Conservation (phyloP, 805 yeast genomes). For the Starmerella tilneyi region DNA sequence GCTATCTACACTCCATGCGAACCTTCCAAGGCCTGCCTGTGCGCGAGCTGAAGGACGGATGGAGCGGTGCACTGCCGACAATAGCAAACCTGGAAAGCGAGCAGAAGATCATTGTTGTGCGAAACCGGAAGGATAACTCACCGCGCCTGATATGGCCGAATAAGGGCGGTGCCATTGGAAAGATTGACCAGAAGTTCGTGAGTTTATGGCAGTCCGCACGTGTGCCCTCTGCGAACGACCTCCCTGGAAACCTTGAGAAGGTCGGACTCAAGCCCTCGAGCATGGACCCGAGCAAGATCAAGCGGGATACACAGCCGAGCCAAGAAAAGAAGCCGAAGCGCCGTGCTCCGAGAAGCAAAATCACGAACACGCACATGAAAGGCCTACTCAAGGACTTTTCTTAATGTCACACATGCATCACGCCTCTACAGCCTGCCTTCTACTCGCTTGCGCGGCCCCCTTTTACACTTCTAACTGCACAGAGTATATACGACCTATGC, state of each 20-base stretch:
- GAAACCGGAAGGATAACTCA: slow-evolving; percentile 85
- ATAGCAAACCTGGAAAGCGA: slow-evolving; percentile 69
- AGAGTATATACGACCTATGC: background rate
- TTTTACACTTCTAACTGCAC: background rate
- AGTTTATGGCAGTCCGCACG: slow-evolving; percentile 69
- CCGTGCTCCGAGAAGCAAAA: slow-evolving; percentile 77
- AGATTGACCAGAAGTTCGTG: slow-evolving; percentile 71
- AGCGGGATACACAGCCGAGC: slow-evolving; percentile 45
- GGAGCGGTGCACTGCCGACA: slow-evolving; percentile 80
- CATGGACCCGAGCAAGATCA: slow-evolving; percentile 92
- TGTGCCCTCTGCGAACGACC: slow-evolving; percentile 70
- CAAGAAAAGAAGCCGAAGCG: slow-evolving; percentile 71
- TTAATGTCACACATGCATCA: background rate
- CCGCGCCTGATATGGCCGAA: slow-evolving; percentile 93
- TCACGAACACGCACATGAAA: slow-evolving; percentile 93
- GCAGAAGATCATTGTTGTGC: slow-evolving; percentile 65
- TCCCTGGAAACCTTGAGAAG: slow-evolving; percentile 66
- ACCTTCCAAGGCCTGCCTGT: slow-evolving; percentile 83
- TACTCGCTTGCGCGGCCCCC: too few relatives aligned
- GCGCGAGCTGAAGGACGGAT: slow-evolving; percentile 75
- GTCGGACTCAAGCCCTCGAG: slow-evolving; percentile 93
- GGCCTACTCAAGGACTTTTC: slow-evolving; percentile 83
- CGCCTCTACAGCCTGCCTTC: background rate
- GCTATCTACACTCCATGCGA: slow-evolving; percentile 64
- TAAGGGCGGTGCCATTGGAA: slow-evolving; percentile 59